Conservation (phyloP, 106 monocot species). For the Dioscorea zingiberensis region DNA sequence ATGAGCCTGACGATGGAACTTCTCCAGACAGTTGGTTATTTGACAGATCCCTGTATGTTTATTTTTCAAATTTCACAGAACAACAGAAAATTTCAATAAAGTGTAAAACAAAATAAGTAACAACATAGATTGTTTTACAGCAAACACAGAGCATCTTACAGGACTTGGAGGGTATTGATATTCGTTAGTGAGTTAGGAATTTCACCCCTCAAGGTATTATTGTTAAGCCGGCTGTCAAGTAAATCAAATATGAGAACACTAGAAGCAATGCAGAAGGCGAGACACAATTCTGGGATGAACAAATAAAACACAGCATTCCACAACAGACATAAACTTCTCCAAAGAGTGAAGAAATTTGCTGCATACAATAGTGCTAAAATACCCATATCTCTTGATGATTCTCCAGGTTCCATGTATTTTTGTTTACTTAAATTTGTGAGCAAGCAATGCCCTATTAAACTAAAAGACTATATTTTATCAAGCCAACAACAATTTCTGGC, state of each 20-base stretch:
- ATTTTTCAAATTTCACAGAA: neutral
- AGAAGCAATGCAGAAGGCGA: neutral
- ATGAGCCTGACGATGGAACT: constrained; percentile 76
- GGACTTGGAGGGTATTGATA: constrained; percentile 58
- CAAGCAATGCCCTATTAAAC: no score
- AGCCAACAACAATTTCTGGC: no score
- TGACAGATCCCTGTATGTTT: constrained; percentile 55
- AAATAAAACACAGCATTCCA: neutral
- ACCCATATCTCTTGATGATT: no score
- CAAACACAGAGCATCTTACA: constrained; percentile 40
- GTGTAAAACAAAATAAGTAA: neutral
- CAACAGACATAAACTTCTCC: neutral
- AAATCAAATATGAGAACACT: no score
- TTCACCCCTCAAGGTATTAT: constrained; percentile 50
- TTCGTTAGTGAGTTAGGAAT: constrained; percentile 66
- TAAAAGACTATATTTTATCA: no score
- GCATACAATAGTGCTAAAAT: no score
- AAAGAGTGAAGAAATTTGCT: no score
- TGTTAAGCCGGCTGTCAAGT: constrained; percentile 68
- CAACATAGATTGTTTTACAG: neutral
- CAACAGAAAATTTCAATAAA: neutral
- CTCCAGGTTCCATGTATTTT: no score
- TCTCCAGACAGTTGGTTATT: constrained; percentile 68
- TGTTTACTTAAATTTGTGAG: no score
- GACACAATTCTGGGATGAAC: neutral